phyloP scores from a whole-genome alignment of 1,139 yeast species.

The Yamadazyma siamensis region DNA sequence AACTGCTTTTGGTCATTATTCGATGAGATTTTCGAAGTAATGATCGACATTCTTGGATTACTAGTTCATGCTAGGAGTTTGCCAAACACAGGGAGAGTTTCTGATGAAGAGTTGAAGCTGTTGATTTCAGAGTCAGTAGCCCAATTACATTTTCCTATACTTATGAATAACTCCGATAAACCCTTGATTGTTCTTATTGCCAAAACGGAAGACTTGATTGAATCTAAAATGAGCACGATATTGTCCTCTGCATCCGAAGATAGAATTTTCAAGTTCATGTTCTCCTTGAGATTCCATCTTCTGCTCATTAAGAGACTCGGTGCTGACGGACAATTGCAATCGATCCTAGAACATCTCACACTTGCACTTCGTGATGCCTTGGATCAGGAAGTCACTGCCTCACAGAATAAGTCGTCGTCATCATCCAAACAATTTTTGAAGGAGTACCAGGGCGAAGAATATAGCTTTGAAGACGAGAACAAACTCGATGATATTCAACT shows the following conservation, averaged over 20 bases:
- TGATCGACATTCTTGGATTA: slow-evolving; percentile 28
- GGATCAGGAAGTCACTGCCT: slow-evolving; percentile 3
- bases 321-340: slow-evolving; percentile 2
- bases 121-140: slow-evolving; percentile 6
- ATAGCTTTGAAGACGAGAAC: slow-evolving; percentile 17
- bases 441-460: slow-evolving; percentile 9
- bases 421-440: slow-evolving; percentile 7
- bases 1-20: slow-evolving; percentile 34
- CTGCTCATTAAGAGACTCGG: slow-evolving; percentile 15
- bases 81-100: slow-evolving; percentile 15
- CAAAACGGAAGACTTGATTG: slow-evolving; percentile 25
- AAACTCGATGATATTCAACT: slow-evolving; percentile 34
- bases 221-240: slow-evolving; percentile 19
- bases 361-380: slow-evolving; percentile 4
- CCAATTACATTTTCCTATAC: slow-evolving; percentile 2
- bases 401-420: background rate
- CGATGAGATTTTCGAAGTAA: slow-evolving; percentile 28
- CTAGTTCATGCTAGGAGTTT: slow-evolving; percentile 9
- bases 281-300: slow-evolving; percentile 31
- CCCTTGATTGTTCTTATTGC: slow-evolving; percentile 12
- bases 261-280: slow-evolving; percentile 23
- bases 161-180: slow-evolving; percentile 1
- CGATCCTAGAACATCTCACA: background rate
- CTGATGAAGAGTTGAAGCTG: slow-evolving; percentile 9
- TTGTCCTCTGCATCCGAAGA: slow-evolving; percentile 33